Evolutionary conservation across 495 filamentous ascomycete species (phyloP), one percentile per base, ranked within the genome.

Genomic region (Penicillium subrubescens): DNA sequence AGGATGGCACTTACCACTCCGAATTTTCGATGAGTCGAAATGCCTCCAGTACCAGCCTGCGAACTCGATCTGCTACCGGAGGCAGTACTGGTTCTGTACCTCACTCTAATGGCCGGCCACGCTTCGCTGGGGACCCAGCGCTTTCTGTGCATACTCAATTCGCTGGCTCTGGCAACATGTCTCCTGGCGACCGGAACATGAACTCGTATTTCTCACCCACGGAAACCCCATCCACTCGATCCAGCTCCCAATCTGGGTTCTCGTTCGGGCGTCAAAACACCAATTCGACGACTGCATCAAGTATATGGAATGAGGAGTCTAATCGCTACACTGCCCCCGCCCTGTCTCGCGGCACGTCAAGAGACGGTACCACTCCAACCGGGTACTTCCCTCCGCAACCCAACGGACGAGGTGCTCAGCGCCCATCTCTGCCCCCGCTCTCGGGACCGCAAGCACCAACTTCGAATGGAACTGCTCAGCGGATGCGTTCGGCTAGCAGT

Each of bases 171-270:
- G 77, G 85, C 71, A 71, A 78, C 76, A 65, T 80, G 73, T 81
- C 83, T 59, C 77, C 89, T 29, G 73, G 74, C 51, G 84, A 88
- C 61, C 75, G 81, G 60, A 71, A 78, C 62, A 83, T 83, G 29
- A 87, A 90, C 53, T 97, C 93, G 8, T 97, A 97, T 73, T 99
- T 99, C 74, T 97, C 94, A 1, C 95, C 95, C 1, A 85, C 84
- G 14, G 93, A 97, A 61, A 94, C 93, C 1, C 93, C 95, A 21
- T 96, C 92, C 2, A 90, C 90, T 7, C 86, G 94, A 52, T 92
- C 92, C 8, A 96, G 90, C 76, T 95, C 92, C 58, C 86, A 87
- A 54, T 85, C 86, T 37, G 83, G 86, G 63, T 94, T 90, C 70
- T 86, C 88, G 8, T 97, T 96, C 71, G 88, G 94, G 55, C 88